Conservation (phyloP, 164 flowering plant genomes). For the Umbellularia californica region DNA sequence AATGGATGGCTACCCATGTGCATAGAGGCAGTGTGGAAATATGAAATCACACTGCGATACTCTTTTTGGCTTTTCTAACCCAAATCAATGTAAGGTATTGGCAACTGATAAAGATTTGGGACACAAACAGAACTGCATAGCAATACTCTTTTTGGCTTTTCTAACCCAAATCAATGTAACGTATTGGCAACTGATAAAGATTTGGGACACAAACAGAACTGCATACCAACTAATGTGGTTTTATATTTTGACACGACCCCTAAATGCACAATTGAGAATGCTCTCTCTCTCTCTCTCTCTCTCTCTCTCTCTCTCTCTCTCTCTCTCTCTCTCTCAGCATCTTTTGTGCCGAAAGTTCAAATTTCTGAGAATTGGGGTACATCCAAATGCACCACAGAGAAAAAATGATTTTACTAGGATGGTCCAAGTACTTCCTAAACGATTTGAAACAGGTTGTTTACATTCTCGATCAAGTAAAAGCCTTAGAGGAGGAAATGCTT, state of each 20-base stretch:
- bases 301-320: too few relatives aligned
- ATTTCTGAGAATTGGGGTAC: background rate
- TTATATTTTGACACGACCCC: background rate
- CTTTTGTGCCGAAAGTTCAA: background rate
- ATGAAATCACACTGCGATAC: background rate
- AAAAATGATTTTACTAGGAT: background rate
- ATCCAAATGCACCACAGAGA: background rate
- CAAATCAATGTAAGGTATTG: too few relatives aligned
- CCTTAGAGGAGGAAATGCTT: constrained; percentile 83
- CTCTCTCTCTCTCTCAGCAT: too few relatives aligned
- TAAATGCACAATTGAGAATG: background rate
- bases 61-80: background rate
- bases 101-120: too few relatives aligned
- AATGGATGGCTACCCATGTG: background rate
- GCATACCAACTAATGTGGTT: background rate
- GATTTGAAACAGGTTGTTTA: constrained; percentile 65
- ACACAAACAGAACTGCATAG: background rate
- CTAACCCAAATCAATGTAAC: too few relatives aligned
- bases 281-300: too few relatives aligned
- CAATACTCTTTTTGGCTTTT: background rate
- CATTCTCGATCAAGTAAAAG: constrained; percentile 93
- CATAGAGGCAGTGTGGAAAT: background rate
- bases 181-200: too few relatives aligned
- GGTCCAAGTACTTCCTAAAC: background rate
- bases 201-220: background rate